Base-by-base conservation (phyloP, 495 filamentous ascomycete species). In the Hyaloscypha finlandica region DNA sequence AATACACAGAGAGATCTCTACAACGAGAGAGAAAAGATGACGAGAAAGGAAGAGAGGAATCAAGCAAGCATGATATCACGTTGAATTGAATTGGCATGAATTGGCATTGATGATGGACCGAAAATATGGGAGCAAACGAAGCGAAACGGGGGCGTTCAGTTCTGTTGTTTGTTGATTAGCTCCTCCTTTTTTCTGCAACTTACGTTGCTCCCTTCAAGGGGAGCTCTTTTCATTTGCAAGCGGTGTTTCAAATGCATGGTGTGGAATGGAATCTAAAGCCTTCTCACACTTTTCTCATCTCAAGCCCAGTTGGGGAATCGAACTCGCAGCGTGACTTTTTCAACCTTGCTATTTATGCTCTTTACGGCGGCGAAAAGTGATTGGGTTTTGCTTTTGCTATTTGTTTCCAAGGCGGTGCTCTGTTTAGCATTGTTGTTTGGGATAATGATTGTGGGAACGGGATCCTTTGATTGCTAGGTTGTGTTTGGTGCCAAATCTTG, bases 91-190 rank as follows among this genome's bases (percentile, higher is more conserved):
- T 6, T 19, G 16, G 42, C 42, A 48, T 48, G 25, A 25, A 37
- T 6, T 19, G 16, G 42, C 42, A 48, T 56, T 53, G 53, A 56
- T 32, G 53, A 25, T 25, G 53, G 16, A 56, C 8, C 19, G 53
- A 56, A 56, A 56, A 25, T 29, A 56, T 56, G 53, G 53, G 53
- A 56, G 53, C 53, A n/a, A 56, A n/a, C 53, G 20, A 56, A 56
- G 53, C 53, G 19, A 8, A 16, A 8, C 8, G 19, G n/a, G 4
- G 53, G 53, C 53, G 53, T 56, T 56, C 20, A 32, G 20, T 56
- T 32, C 20, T 56, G 30, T 14, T 56, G 30, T 32, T 56, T 56
- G 30, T 56, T 56, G 20, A 25, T 25, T 29, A 29, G 53, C 20
- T 56, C 9, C 53, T 6, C 9, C 51, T 12, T 56, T 56, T 56